Evolutionary conservation across 495 filamentous ascomycete genomes (phyloP), one percentile per base, ranked within the genome.

Genomic region (Entonaema liquescens): DNA sequence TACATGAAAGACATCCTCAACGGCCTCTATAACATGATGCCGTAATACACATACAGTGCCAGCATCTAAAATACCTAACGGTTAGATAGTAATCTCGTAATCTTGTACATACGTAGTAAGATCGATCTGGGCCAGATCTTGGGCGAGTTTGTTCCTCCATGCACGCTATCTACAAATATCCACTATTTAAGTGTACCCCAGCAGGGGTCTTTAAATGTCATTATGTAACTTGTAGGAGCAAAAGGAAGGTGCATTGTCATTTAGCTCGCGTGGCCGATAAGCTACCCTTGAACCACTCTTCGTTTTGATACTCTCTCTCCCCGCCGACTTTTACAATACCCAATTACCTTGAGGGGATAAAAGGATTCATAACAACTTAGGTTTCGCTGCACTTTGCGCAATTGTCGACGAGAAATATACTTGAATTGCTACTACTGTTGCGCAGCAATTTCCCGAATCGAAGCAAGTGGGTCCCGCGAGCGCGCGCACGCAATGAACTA

Each of bases 151-250:
- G 4, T 42, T 5, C 8, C 9, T 25, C 56, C 52, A 68, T 61
- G 65, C 59, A 68, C 58, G 40, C 44, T 62, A 67, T 67, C 63
- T 66, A 59, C 31, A 47, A 19, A 28, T 44, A 60, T 54, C 50
- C 50, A 54, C 50, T 54, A 54, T 54, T 54, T 47, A 47, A 47
- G 42, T 23, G 42, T 47, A 47, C 11, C 19, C 8, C 21, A 47
- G 19, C 42, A 47, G 42, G 42, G 42, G 21, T 47, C 19, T 33
- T 5, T 47, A 47, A 19, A 23, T 23, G 42, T 2, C 42, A 47
- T 47, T 47, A 47, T 47, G 42, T 47, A 47, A 47, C 42, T 47
- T 17, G 8, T 47, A 47, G 42, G 42, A 47, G 17, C 42, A 47
- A 47, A 47, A 47, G 42, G 42, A 47, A 47, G 42, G 42, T 47